Evolutionary conservation across 306 rosid genomes (phyloP), one percentile per base, ranked within the genome.

Genomic region (Casuarina cunninghamiana): DNA sequence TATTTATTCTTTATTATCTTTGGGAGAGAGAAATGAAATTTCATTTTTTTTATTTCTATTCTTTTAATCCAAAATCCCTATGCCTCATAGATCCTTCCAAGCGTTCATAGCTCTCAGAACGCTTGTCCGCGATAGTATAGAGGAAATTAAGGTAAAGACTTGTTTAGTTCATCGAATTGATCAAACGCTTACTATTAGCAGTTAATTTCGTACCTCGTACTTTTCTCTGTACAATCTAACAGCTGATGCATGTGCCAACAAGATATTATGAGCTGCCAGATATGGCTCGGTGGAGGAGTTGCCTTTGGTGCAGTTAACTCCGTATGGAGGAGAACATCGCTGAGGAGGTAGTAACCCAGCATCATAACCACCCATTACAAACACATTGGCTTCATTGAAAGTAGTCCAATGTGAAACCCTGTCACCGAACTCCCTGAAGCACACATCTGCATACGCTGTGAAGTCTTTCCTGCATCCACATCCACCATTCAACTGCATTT

Each of bases 401-500:
- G 91, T 87, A 2, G 79, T 85, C 93, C 90, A 89, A 69, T 89
- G 55, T 69, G 77, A 79, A 6, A 89, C 88, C 77, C 88, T 85
- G 55, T 82, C 86, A 0, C 93, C 89, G 71, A 89, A 89, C 49
- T 85, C 82, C 55, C 78, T 82, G 60, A 89, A 89, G 74, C 90
- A 87, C 48, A 87, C 67, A 32, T 87, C 82, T 1, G 79, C 89
- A 61, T 75, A 89, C 37, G 80, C 19, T 17, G 72, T 69, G 72
- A 85, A 89, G 72, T 89, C 90, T 76, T 76, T 74, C 49, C 91
- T 87, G 75, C 78, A 81, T 74, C 1, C 44, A n/a, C 0, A 26
- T 16, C 38, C 10, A 72, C 9, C 42, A 32, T 42, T 82, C 67
- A 26, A 67, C 71, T 45, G 53, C 10, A 45, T 61, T 46, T 71